Percentiles rank a stretch among this genome's conserved stretches.
These are phyloP conservation scores for Porcisia deanei DNA, from an alignment of 208 protist species.

Conservation along the genomic window DNA sequence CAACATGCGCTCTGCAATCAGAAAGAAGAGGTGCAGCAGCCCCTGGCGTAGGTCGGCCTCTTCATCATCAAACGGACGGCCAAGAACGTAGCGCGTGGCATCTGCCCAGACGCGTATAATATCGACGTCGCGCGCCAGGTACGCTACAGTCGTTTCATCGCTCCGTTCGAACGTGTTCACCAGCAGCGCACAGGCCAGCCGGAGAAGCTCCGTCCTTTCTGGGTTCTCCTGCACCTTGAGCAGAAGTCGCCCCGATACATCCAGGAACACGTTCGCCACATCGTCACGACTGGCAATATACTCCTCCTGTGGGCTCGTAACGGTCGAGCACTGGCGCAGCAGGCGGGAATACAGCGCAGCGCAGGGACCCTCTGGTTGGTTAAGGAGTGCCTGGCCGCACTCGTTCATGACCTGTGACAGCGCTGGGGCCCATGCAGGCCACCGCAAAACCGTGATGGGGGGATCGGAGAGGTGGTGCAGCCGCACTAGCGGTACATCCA, in stretches of 20 bases:
- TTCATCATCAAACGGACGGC: slow-evolving; percentile 48
- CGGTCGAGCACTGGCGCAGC: slow-evolving; percentile 59
- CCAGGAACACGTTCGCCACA: slow-evolving; percentile 44
- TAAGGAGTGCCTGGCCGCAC: slow-evolving; percentile 46
- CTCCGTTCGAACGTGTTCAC: slow-evolving; percentile 81
- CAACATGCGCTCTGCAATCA: slow-evolving; percentile 66
- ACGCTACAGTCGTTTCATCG: slow-evolving; percentile 45
- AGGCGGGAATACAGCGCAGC: slow-evolving; percentile 39
- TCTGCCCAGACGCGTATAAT: slow-evolving; percentile 56
- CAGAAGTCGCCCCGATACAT: slow-evolving; percentile 48
- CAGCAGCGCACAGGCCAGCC: slow-evolving; percentile 63
- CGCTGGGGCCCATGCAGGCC: slow-evolving; percentile 54
- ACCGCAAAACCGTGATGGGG: slow-evolving; percentile 54
- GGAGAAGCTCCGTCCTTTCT: slow-evolving; percentile 42
- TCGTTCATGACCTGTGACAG: slow-evolving; percentile 48
- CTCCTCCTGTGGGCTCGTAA: slow-evolving; percentile 54
- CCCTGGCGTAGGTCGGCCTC: slow-evolving; percentile 75
- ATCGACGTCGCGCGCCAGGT: slow-evolving; percentile 39
- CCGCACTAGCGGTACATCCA: slow-evolving; percentile 24
- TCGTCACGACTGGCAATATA: slow-evolving; percentile 42
- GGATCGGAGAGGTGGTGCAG: slow-evolving; percentile 52
- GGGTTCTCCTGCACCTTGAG: slow-evolving; percentile 30
- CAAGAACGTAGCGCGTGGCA: slow-evolving; percentile 45
- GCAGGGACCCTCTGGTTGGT: slow-evolving; percentile 37
- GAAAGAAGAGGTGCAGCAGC: slow-evolving; percentile 78